A percentile compares a stretch with the other conserved stretches of the same genome.
Evolutionary conservation across 2,329 filamentous ascomycete genomes (phyloP).

Genomic region (Madurella fahalii): DNA sequence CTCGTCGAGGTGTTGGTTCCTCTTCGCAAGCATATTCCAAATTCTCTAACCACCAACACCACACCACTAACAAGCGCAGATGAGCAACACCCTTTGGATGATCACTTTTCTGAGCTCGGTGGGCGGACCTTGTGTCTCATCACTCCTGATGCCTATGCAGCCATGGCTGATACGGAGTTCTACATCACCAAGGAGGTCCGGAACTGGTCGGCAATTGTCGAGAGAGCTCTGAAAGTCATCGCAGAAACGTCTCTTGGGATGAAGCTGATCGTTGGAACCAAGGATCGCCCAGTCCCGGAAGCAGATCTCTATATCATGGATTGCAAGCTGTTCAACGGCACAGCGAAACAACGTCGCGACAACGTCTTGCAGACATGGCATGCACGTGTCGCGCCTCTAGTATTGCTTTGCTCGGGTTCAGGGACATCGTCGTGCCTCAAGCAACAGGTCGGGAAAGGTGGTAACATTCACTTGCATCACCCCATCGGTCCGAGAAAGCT

Average conservation of each 20-base stretch:
- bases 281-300: constrained; percentile 5
- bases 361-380: not conserved
- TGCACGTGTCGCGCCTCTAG: constrained; percentile 6
- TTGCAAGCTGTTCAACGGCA: not conserved
- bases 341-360: not conserved
- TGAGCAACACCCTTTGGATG: not conserved
- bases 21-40: not conserved
- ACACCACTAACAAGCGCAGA: not conserved
- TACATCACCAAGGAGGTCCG: constrained; percentile 2
- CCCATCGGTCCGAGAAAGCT: constrained; percentile 22
- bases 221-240: constrained; percentile 15
- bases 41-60: not conserved
- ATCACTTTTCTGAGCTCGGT: not conserved
- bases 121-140: constrained; percentile 19
- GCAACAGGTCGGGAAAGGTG: not conserved
- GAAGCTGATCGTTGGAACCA: constrained; percentile 9
- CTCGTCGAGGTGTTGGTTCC: constrained; percentile 21
- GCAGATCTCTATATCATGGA: constrained; percentile 24
- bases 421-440: constrained; percentile 11
- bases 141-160: constrained; percentile 6
- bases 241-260: constrained; percentile 15
- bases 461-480: constrained; percentile 18
- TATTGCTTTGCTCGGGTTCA: constrained; percentile 20
- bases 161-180: not conserved
- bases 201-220: constrained; percentile 12